Evolutionary conservation across 2,329 filamentous ascomycete genomes (phyloP).

Genomic region (Fusarium humuli): DNA sequence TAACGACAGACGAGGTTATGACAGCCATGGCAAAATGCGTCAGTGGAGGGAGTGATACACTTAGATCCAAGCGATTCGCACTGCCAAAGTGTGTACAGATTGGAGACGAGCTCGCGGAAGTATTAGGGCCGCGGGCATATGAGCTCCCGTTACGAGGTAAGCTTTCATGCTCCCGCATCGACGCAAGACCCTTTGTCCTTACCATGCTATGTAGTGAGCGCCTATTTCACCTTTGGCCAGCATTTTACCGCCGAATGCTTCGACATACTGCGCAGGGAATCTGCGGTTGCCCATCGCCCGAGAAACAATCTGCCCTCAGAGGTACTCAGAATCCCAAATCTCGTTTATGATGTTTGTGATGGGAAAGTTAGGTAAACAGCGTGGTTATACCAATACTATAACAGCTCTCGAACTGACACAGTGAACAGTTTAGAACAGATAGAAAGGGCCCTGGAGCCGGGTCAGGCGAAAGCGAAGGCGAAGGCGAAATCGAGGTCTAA

Average conservation of each 20-base stretch:
- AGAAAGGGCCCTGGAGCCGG: conserved; percentile 41
- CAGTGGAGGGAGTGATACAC: conserved; percentile 43
- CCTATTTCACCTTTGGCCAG: conserved; percentile 45
- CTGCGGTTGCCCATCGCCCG: conserved; percentile 40
- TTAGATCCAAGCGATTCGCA: conserved; percentile 44
- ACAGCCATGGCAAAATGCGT: conserved; percentile 44
- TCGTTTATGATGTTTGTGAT: conserved; percentile 42
- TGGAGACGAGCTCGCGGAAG: conserved; percentile 42
- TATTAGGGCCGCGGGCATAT: conserved; percentile 42
- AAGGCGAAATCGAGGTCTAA: conserved; percentile 25
- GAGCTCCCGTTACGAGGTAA: conserved; percentile 46
- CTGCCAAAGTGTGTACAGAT: conserved; percentile 46
- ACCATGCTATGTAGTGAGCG: conserved; percentile 36
- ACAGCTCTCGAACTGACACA: conserved; percentile 20
- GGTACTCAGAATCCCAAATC: conserved; percentile 39
- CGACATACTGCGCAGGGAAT: conserved; percentile 41
- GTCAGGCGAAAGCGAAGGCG: conserved; percentile 33
- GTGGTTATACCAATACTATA: not conserved
- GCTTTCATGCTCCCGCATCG: conserved; percentile 11
- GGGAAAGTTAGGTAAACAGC: conserved; percentile 42
- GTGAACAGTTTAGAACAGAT: conserved; percentile 38
- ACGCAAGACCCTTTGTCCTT: conserved; percentile 30
- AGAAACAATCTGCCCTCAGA: conserved; percentile 39
- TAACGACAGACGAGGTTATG: conserved; percentile 38
- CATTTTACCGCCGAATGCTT: conserved; percentile 46